Percentiles rank a stretch among this genome's conserved stretches.
phyloP scores from a whole-genome alignment of 2,329 filamentous ascomycete genomes.

The Trichophyton equinum region DNA sequence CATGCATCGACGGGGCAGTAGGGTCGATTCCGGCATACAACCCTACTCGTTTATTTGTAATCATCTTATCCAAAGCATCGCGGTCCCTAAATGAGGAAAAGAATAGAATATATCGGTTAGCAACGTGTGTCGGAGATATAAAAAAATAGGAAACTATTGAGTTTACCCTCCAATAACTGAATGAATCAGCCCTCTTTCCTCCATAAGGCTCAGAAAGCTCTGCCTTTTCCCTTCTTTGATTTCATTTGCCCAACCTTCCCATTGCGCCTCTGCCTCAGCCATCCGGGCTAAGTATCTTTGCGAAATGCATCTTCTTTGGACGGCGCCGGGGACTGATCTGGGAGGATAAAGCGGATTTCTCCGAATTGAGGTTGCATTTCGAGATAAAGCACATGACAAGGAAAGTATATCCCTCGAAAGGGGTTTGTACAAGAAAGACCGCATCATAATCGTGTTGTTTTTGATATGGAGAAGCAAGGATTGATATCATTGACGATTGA shows the following conservation, averaged over 20 bases:
- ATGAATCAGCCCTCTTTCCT: slow-evolving; percentile 36
- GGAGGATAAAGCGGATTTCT: too few relatives aligned
- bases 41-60: slow-evolving; percentile 35
- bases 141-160: background rate
- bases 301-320: slow-evolving; percentile 25
- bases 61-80: slow-evolving; percentile 31
- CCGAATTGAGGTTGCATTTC: background rate
- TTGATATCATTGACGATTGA: background rate
- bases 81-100: slow-evolving; percentile 23
- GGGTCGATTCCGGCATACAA: slow-evolving; percentile 39
- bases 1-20: slow-evolving; percentile 38
- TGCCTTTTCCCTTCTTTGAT: slow-evolving; percentile 34
- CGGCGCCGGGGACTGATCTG: background rate
- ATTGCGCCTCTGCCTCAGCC: slow-evolving; percentile 30
- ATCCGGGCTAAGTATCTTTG: slow-evolving; percentile 26
- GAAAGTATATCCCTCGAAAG: background rate
- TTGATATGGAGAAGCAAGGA: background rate
- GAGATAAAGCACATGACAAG: background rate
- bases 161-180: slow-evolving; percentile 34
- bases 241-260: slow-evolving; percentile 29
- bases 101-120: background rate
- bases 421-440: background rate
- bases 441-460: background rate
- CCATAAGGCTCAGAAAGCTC: slow-evolving; percentile 33
- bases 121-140: too few relatives aligned